These are phyloP conservation scores for Atkinsonella hypoxylon DNA, from an alignment of 2,329 filamentous ascomycete genomes.

Conservation along the genomic window DNA sequence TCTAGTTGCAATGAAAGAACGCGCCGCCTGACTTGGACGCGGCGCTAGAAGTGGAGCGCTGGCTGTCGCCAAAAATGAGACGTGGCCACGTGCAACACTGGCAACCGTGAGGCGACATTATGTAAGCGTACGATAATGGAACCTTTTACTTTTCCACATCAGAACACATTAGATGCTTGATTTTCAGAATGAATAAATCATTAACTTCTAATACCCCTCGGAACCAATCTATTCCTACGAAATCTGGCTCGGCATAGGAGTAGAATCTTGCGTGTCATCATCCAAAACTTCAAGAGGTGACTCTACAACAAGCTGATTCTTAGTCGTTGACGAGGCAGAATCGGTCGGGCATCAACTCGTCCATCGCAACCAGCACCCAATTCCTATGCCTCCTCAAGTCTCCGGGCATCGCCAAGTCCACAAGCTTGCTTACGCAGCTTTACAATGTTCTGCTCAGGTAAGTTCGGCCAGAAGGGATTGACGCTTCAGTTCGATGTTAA, in stretches of 20 bases:
- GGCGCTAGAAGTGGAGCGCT: neutral
- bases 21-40: neutral
- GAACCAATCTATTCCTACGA: too few relatives aligned
- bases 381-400: constrained; percentile 4
- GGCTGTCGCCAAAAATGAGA: too few relatives aligned
- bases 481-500: neutral
- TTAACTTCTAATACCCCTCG: too few relatives aligned
- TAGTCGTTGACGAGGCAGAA: too few relatives aligned
- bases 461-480: constrained; percentile 6
- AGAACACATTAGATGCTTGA: too few relatives aligned
- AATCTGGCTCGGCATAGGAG: too few relatives aligned
- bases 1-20: neutral
- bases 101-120: neutral
- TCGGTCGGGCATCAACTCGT: too few relatives aligned
- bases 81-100: neutral
- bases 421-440: constrained; percentile 40
- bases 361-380: neutral
- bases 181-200: too few relatives aligned
- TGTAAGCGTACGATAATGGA: neutral
- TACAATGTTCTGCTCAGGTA: constrained; percentile 45
- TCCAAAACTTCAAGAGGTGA: too few relatives aligned
- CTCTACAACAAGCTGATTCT: too few relatives aligned
- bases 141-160: too few relatives aligned
- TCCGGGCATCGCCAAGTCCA: constrained; percentile 35
- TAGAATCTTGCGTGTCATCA: too few relatives aligned